Conservation (phyloP, 2,329 filamentous ascomycete species). For the Pseudogymnoascus sp. region DNA sequence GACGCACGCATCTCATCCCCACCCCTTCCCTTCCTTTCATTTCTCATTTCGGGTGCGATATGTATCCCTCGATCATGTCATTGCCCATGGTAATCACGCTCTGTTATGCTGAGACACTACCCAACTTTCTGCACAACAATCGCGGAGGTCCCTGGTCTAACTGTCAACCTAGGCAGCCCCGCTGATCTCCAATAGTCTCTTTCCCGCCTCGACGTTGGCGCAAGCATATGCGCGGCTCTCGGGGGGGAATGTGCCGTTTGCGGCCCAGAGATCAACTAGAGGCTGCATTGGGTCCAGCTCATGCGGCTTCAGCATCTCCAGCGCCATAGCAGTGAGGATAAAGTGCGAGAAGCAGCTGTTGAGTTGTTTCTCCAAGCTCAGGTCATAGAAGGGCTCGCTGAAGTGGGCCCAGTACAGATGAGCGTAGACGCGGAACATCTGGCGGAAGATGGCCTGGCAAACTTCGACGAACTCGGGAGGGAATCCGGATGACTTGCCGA, state of each 20-base stretch:
- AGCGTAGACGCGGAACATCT: conserved; percentile 98
- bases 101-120: conserved; percentile 4
- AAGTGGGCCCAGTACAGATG: conserved; percentile 98
- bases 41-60: conserved; percentile 3
- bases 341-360: conserved; percentile 88
- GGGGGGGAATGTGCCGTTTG: conserved; percentile 76
- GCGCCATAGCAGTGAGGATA: conserved; percentile 67
- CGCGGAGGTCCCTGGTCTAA: background rate
- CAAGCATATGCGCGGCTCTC: conserved; percentile 61
- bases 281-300: conserved; percentile 96
- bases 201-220: conserved; percentile 52
- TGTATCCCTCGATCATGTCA: conserved; percentile 4
- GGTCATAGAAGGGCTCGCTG: conserved; percentile 71
- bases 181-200: conserved; percentile 43
- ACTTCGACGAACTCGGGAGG: conserved; percentile 82
- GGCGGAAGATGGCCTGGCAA: conserved; percentile 88
- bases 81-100: background rate
- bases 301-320: conserved; percentile 76
- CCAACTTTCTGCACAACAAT: background rate
- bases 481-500: conserved; percentile 89
- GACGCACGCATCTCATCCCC: conserved; percentile 3
- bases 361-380: conserved; percentile 71
- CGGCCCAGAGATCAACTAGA: conserved; percentile 83
- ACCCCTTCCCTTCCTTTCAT: background rate
- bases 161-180: background rate